Conservation (phyloP, 2,329 filamentous ascomycete genomes). For the Coleophoma eucalyptorum region DNA sequence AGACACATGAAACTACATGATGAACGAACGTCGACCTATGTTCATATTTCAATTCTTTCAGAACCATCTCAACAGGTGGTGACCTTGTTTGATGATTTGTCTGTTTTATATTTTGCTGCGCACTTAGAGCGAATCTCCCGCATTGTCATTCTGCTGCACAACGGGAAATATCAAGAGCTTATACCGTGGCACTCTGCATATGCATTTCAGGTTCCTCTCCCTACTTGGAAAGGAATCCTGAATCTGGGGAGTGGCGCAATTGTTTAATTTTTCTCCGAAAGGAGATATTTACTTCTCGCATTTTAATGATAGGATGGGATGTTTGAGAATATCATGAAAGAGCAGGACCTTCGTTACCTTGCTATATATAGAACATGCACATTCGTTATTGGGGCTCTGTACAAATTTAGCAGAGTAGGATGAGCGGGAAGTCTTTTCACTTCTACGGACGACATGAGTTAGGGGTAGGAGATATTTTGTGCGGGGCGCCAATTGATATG, state of each 20-base stretch:
- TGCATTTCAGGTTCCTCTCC: constrained; percentile 12
- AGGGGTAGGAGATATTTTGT: constrained; percentile 3
- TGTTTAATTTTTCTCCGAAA: constrained; percentile 4
- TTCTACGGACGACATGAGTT: constrained; percentile 1
- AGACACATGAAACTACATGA: not conserved
- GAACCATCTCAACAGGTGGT: constrained; percentile 4
- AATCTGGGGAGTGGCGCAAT: constrained; percentile 8
- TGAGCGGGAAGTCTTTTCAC: constrained; percentile 5
- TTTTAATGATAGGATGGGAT: constrained; percentile 22
- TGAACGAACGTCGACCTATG: constrained; percentile 3
- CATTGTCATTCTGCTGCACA: constrained; percentile 14
- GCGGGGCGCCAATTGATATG: not conserved
- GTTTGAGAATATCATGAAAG: not conserved
- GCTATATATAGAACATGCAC: constrained; percentile 1
- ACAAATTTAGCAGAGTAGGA: constrained; percentile 1
- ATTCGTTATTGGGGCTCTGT: constrained; percentile 4
- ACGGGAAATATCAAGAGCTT: constrained; percentile 1
- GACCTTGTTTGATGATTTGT: constrained; percentile 8
- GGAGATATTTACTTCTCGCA: constrained; percentile 7
- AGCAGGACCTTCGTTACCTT: constrained; percentile 1
- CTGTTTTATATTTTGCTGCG: constrained; percentile 15
- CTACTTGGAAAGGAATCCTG: constrained; percentile 17
- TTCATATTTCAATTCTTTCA: constrained; percentile 15
- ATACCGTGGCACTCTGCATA: constrained; percentile 7
- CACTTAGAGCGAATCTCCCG: constrained; percentile 21